phyloP scores from a whole-genome alignment of 2,329 filamentous ascomycete species.

The Huntiella savannae region DNA sequence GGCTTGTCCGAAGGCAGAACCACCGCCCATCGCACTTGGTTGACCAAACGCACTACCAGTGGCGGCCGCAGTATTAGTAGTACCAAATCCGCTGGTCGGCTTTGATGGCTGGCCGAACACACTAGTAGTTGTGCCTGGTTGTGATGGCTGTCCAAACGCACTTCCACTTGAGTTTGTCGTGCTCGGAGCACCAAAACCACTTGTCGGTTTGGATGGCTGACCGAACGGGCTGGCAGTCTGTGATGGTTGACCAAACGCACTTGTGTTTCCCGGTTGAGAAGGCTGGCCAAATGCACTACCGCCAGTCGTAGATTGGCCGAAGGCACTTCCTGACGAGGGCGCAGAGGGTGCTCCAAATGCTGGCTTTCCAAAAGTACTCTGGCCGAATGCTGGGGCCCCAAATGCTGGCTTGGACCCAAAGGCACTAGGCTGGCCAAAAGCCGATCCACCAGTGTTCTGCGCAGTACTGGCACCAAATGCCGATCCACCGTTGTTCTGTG shows the following conservation, averaged over 20 bases:
- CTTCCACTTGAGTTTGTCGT: slow-evolving; percentile 17
- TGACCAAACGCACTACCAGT: slow-evolving; percentile 18
- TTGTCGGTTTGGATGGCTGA: slow-evolving; percentile 18
- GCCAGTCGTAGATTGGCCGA: slow-evolving; percentile 21
- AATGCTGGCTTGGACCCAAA: slow-evolving; percentile 23
- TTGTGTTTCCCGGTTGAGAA: slow-evolving; percentile 17
- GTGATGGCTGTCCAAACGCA: slow-evolving; percentile 22
- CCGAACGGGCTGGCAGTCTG: slow-evolving; percentile 16
- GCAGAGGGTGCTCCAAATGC: slow-evolving; percentile 5
- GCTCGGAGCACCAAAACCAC: slow-evolving; percentile 22
- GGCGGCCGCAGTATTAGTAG: slow-evolving; percentile 20
- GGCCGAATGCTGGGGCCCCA: slow-evolving; percentile 12
- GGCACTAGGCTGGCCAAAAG: slow-evolving; percentile 13
- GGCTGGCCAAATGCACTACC: slow-evolving; percentile 17
- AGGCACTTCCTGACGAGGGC: slow-evolving; percentile 13
- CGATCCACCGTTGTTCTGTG: neutral
- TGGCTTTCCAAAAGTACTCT: slow-evolving; percentile 8
- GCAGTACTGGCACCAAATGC: slow-evolving; percentile 12
- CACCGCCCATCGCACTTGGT: slow-evolving; percentile 18
- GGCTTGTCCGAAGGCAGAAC: slow-evolving; percentile 16
- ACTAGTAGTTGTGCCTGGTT: slow-evolving; percentile 16
- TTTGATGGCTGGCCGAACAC: slow-evolving; percentile 19
- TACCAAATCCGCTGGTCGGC: slow-evolving; percentile 22
- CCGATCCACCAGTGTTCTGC: slow-evolving; percentile 2
- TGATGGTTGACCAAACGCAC: slow-evolving; percentile 21